Conservation (phyloP, 208 protist species). For the Angomonas deanei region DNA sequence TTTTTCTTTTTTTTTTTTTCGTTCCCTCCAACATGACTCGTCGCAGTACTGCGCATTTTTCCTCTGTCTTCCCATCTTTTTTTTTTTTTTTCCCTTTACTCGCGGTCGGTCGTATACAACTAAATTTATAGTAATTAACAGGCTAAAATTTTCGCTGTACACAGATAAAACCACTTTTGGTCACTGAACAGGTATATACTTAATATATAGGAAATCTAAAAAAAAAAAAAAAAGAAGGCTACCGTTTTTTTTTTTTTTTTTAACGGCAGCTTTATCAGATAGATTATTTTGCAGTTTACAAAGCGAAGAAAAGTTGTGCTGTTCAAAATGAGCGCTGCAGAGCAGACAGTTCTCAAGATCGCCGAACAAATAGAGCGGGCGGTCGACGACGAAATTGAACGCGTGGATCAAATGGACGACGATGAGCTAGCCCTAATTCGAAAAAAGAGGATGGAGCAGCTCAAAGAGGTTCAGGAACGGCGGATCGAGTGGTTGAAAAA, state of each 20-base stretch:
- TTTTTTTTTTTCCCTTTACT: no score
- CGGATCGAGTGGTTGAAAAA: constrained; percentile 72
- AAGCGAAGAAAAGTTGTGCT: background rate
- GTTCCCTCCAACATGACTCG: no score
- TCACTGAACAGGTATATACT: no score
- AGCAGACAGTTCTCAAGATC: constrained; percentile 68
- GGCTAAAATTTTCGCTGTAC: background rate
- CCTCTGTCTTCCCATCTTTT: background rate
- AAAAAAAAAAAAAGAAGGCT: background rate
- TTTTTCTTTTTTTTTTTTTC: no score
- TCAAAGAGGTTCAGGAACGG: constrained; percentile 74
- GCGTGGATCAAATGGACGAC: constrained; percentile 87
- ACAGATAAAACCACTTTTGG: no score
- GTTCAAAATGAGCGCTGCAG: constrained; percentile 8
- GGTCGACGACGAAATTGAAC: constrained; percentile 80
- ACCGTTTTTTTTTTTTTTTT: background rate
- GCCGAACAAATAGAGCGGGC: constrained; percentile 81
- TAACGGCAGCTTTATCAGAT: background rate
- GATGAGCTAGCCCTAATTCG: constrained; percentile 78
- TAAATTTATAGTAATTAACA: no score
- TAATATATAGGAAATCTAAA: no score
- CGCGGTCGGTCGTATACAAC: no score
- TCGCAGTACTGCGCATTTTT: no score
- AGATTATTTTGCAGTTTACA: background rate
- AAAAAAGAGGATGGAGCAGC: constrained; percentile 53